Base-by-base conservation (phyloP, 768 basidiomycete genomes). In the Naematelia encephala region DNA sequence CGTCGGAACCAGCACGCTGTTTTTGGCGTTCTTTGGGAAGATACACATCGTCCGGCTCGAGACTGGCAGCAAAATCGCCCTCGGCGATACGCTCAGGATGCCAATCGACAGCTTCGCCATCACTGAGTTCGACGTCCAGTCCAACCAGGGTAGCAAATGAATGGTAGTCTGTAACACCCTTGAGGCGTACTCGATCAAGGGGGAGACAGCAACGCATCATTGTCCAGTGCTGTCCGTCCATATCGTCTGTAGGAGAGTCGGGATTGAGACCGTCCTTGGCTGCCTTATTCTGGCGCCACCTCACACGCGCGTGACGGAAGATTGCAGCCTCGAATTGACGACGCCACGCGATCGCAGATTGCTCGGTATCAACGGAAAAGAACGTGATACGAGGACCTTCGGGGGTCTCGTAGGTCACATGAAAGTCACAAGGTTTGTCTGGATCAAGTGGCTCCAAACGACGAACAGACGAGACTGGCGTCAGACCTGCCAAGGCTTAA, bases 291-390 rank as follows among this genome's bases (percentile, higher is more conserved):
- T 30, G 42, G 3, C 59, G 47, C 72, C 63, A 75, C 23, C 51
- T 45, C 2, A 59, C 16, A 28, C 72, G 63, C 16, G 66, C 66
- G 28, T 69, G 62, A 10, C 70, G 68, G 67, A 68, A 77, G 23
- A 77, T 47, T 12, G 69, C 72, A 3, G 63, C 59, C 42, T 77
- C 70, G 29, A 77, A 59, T 12, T 63, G 51, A 27, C 75, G 56
- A 14, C 74, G 69, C 75, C 75, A 77, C 22, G 69, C 67, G 3
- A 65, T 54, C 2, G 74, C 74, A 5, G 69, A 70, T 60, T 77
- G 63, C 49, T 81, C 78, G 0, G 85, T 87, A 63, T 85, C 86
- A 54, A 84, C 83, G 63, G 84, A 84, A 19, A 78, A 71, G 78
- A 78, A 54, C 58, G 72, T 53, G 75, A 72, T 43, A 72, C 68